Percentiles rank a stretch among this genome's conserved stretches.
phyloP scores from a whole-genome alignment of 1,284 basidiomycete genomes.

The Ceratobasidium sp. region DNA sequence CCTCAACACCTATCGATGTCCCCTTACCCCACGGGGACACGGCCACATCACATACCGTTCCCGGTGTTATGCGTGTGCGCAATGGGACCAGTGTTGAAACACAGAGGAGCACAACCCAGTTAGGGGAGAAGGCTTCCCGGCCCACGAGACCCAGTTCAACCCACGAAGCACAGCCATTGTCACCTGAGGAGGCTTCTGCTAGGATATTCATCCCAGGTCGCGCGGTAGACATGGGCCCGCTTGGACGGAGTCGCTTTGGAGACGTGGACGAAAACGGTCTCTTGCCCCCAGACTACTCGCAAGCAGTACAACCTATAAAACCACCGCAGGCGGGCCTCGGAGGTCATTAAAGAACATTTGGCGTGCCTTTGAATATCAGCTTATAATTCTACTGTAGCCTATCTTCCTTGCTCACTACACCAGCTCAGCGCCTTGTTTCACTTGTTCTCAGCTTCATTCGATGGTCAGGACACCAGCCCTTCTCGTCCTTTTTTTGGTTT shows the following conservation, averaged over 20 bases:
- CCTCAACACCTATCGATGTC: background rate
- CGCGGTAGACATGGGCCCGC: conserved; percentile 31
- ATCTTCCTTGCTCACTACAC: background rate
- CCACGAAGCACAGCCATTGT: background rate
- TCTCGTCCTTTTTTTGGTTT: background rate
- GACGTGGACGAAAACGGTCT: conserved; percentile 32
- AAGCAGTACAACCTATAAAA: conserved; percentile 20
- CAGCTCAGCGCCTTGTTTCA: background rate
- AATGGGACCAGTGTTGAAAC: background rate
- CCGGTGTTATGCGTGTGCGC: background rate
- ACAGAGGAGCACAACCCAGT: background rate
- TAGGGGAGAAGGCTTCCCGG: conserved; percentile 9
- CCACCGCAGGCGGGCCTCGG: conserved; percentile 1
- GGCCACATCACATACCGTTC: background rate
- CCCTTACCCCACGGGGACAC: conserved; percentile 5
- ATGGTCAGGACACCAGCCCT: background rate
- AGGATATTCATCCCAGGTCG: conserved; percentile 21
- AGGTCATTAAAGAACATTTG: background rate
- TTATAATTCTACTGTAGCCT: background rate
- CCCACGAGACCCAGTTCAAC: background rate
- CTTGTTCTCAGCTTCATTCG: background rate
- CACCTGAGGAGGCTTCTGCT: conserved; percentile 4
- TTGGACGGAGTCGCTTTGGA: background rate
- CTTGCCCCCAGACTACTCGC: conserved; percentile 25
- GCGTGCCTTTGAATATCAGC: too few relatives aligned